Conservation (phyloP, 768 basidiomycete species). For the Trametes cingulata region DNA sequence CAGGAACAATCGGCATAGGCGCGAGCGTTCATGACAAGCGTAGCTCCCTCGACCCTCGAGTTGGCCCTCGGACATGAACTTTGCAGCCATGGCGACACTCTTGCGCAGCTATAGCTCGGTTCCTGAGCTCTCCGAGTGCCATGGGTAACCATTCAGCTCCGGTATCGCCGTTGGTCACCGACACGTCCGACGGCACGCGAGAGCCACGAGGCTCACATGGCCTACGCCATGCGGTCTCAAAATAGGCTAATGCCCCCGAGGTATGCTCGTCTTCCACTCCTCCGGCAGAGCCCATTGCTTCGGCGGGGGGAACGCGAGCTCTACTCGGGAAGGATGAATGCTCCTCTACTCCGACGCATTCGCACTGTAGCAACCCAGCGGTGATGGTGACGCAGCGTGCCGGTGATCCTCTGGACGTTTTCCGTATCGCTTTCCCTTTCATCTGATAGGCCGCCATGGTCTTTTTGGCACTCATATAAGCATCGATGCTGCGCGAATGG, state of each 20-base stretch:
- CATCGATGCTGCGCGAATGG: not conserved
- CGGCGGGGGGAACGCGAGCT: conserved; percentile 19
- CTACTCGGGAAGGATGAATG: conserved; percentile 11
- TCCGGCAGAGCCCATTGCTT: conserved; percentile 8
- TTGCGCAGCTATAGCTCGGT: not conserved
- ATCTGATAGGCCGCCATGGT: conserved; percentile 15
- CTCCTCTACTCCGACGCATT: conserved; percentile 10
- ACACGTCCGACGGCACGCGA: conserved; percentile 17
- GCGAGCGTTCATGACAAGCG: not conserved
- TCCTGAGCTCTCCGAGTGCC: not conserved
- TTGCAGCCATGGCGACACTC: not conserved
- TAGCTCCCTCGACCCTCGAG: not conserved
- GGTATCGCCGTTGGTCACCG: conserved; percentile 17
- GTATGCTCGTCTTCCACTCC: conserved; percentile 6
- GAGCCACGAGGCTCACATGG: conserved; percentile 23
- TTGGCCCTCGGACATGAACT: too few relatives aligned
- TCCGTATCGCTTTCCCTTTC: conserved; percentile 14
- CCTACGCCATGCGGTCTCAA: not conserved
- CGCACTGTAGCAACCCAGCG: conserved; percentile 15
- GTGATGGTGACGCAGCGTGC: conserved; percentile 19
- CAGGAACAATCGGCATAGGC: not conserved
- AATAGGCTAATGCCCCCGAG: conserved; percentile 18
- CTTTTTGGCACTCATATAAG: conserved; percentile 16
- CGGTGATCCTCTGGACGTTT: conserved; percentile 16
- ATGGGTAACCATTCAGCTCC: not conserved